Base-by-base conservation (phyloP, 2,329 filamentous ascomycete genomes). In the Stagonosporopsis cucurbitacearum region DNA sequence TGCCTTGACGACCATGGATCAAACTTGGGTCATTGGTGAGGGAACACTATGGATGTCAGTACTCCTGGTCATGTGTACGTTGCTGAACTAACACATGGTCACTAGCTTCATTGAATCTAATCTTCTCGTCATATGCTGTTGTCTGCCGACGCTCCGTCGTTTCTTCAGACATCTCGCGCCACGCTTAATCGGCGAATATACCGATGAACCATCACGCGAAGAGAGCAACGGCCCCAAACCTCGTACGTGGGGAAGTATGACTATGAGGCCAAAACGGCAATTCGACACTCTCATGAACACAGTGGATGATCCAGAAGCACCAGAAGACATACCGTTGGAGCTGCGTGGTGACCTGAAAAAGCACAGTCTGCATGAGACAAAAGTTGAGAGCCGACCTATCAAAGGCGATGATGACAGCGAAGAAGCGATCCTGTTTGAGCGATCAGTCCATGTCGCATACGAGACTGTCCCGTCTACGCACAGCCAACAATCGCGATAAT, bases 51-150 rank as follows among this genome's bases (percentile, higher is more conserved):
- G 50, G 50, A 52, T 52, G 46, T 49, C 2, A 35, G 40, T 36
- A 20, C 12, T 25, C 11, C 32, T 32, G 17, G 23, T 28, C 13
- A 13, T 19, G n/a, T 32, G n/a, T 13, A 6, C 7, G n/a, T 15
- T 6, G 12, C 15, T 35, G 4, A 7, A 22, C 52, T 50, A 45
- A 55, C 41, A 20, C n/a, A 7, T 11, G 6, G 6, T 19, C 20
- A 25, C 3, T 12, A 77, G 74, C 1, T 66, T 77, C 35, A 62
- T 79, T 32, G 77, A 80, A 54, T 63, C 69, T 0, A 79, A 80
- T 35, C 66, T 79, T 0, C 71, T 79, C 46, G 69, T 79, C 25
- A 75, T 78, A 12, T 79, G 77, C 61, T 76, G 75, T 19, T 75
- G 75, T 20, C 69, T 79, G 30, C 75, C 77, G 0, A 78, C 77